Percentiles rank a stretch among this genome's conserved stretches.
phyloP scores from a whole-genome alignment of 2,329 filamentous ascomycete genomes.

The Penicillium sp. region DNA sequence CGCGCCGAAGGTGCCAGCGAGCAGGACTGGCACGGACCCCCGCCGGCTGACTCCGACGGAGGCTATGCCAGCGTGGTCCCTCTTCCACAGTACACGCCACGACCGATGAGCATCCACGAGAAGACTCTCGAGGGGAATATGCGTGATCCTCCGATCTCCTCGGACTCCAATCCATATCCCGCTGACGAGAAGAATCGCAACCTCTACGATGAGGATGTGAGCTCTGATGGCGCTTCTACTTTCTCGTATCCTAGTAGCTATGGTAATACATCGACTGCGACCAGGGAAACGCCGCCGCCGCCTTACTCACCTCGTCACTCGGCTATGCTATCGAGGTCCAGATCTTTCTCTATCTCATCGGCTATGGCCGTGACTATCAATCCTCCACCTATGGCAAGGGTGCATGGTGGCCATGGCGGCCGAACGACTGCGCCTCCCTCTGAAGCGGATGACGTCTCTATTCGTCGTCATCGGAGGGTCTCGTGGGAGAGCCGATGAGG shows the following conservation, averaged over 20 bases:
- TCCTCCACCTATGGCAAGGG: conserved; percentile 25
- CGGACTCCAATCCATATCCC: conserved; percentile 12
- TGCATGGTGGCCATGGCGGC: conserved; percentile 31
- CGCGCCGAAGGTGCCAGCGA: conserved; percentile 8
- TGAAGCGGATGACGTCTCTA: conserved; percentile 21
- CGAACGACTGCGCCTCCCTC: conserved; percentile 27
- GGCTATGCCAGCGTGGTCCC: conserved; percentile 36
- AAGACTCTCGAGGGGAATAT: conserved; percentile 40
- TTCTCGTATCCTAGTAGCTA: conserved; percentile 45
- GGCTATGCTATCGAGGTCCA: conserved; percentile 29
- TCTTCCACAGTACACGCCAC: conserved; percentile 43
- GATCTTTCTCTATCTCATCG: conserved; percentile 35
- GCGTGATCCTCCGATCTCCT: conserved; percentile 31
- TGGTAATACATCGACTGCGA: conserved; percentile 46
- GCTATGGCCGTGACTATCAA: conserved; percentile 24
- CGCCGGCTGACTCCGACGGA: conserved; percentile 22
- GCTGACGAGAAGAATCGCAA: conserved; percentile 35
- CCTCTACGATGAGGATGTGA: conserved; percentile 32
- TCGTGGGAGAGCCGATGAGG: conserved; percentile 32
- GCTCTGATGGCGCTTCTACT: conserved; percentile 41
- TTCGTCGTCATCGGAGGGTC: conserved; percentile 22
- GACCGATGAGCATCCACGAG: conserved; percentile 39
- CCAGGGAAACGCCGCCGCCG: conserved; percentile 43
- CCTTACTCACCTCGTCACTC: conserved; percentile 40
- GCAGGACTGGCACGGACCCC: conserved; percentile 15